Conservation (phyloP, 2,329 filamentous ascomycete genomes). For the Eutypa lata region DNA sequence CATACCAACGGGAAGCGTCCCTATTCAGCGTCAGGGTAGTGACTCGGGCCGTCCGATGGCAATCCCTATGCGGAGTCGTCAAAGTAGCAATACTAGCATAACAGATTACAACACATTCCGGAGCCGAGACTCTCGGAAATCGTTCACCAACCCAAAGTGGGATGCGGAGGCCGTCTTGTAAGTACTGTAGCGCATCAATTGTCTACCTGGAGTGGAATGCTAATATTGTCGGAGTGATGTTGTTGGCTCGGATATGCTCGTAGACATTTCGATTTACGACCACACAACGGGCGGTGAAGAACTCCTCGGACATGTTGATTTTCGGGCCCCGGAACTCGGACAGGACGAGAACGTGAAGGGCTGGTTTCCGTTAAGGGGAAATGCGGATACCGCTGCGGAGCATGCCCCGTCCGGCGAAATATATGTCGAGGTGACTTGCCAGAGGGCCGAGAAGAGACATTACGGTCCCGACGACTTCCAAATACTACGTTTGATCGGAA, state of each 20-base stretch:
- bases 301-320: constrained; percentile 85
- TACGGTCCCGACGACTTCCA: constrained; percentile 95
- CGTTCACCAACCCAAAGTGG: constrained; percentile 85
- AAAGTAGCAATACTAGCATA: constrained; percentile 91
- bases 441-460: constrained; percentile 83
- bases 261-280: constrained; percentile 94
- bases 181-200: constrained; percentile 37
- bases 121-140: constrained; percentile 50
- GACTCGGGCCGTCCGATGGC: constrained; percentile 84
- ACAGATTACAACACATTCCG: constrained; percentile 61
- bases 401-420: constrained; percentile 83
- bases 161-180: constrained; percentile 95
- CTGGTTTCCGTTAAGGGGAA: constrained; percentile 80
- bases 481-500: constrained; percentile 93
- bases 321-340: constrained; percentile 64
- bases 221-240: constrained; percentile 66
- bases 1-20: constrained; percentile 54
- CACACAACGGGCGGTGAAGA: constrained; percentile 75
- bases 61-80: constrained; percentile 94
- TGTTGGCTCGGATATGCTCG: constrained; percentile 82
- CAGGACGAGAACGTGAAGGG: constrained; percentile 71
- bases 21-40: constrained; percentile 69
- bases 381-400: constrained; percentile 67
- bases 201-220: constrained; percentile 3
- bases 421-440: constrained; percentile 80